Evolutionary conservation across 805 yeast genomes (phyloP), one percentile per base, ranked within the genome.

Genomic region (Candida sphagnicola): DNA sequence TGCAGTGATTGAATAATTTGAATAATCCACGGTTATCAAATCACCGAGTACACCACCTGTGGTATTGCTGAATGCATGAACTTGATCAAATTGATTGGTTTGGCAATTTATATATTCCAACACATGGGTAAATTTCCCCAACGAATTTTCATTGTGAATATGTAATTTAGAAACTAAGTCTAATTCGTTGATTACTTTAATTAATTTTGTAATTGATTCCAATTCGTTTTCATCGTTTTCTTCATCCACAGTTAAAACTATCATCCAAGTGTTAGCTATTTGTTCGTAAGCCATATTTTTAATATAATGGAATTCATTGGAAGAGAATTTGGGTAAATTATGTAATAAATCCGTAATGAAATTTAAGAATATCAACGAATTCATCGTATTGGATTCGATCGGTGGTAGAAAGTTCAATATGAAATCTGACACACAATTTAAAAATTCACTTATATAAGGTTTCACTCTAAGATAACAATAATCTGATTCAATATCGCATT

Each of bases 391-490:
- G 17, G 65, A 44, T 51, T 82, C 87, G 37, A 75, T 70, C 2
- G 91, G 91, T 15, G 93, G 89, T 43, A 87, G 63, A 49, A 81
- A 82, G 49, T 75, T 77, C 41, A 82, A 65, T 4, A 85, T 80
- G 55, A 82, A 86, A 57, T 87, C 96, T 13, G 85, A 77, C 38
- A 88, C 64, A 16, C 86, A 78, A 44, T 72, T 69, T 43, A 85
- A 72, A 48, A 87, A 85, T 48, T 84, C 93, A 42, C 75, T 75
- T 44, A 85, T 72, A 41, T 67, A 61, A 5, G 83, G 76, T 51
- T 84, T 79, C 26, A 88, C 85, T 40, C 95, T 70, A 41, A 84
- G 61, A 56, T 78, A 87, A 4, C 90, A 78, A 53, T 87, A 87
- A 57, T 87, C 95, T 34, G 84, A 77, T 26, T 74, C 68, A 8